Conservation (phyloP, 352 stramenopile genomes). For the Globisporangium mamillatum region DNA sequence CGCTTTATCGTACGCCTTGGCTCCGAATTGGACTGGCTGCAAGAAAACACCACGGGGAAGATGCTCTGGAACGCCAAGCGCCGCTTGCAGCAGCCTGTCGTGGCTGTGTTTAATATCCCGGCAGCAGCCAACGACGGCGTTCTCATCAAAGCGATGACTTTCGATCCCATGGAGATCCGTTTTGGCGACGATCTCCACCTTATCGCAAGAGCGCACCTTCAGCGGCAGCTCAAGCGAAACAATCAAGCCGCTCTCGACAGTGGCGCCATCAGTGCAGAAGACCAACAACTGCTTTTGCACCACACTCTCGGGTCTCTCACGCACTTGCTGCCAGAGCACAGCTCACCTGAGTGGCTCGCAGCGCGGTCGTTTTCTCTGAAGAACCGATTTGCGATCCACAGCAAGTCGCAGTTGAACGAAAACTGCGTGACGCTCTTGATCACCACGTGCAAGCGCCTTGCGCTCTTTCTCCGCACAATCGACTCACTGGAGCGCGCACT, state of each 20-base stretch:
- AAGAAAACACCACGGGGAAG: constrained; percentile 30
- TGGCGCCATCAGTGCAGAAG: not conserved
- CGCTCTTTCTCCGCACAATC: constrained; percentile 41
- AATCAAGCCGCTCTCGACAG: not conserved
- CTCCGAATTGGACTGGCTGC: constrained; percentile 26
- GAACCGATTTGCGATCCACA: constrained; percentile 3
- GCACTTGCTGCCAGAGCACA: constrained; percentile 16
- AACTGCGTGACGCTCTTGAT: constrained; percentile 42
- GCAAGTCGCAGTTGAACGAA: not conserved
- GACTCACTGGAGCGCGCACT: constrained; percentile 21
- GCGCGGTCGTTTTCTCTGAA: constrained; percentile 12
- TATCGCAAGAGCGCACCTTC: constrained; percentile 22
- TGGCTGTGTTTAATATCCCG: constrained; percentile 15
- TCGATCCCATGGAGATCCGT: constrained; percentile 27
- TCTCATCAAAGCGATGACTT: too few relatives aligned
- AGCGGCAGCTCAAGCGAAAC: constrained; percentile 4
- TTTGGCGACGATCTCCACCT: constrained; percentile 42
- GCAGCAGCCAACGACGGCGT: not conserved
- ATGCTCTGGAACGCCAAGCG: constrained; percentile 34
- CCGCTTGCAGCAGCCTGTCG: constrained; percentile 17
- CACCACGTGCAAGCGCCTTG: constrained; percentile 60
- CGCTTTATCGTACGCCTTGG: not conserved
- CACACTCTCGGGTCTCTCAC: not conserved
- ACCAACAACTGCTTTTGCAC: not conserved
- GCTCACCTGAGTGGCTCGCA: constrained; percentile 21